These are phyloP conservation scores for Rachicladosporium sp. DNA, from an alignment of 2,329 filamentous ascomycete species.

Conservation along the genomic window DNA sequence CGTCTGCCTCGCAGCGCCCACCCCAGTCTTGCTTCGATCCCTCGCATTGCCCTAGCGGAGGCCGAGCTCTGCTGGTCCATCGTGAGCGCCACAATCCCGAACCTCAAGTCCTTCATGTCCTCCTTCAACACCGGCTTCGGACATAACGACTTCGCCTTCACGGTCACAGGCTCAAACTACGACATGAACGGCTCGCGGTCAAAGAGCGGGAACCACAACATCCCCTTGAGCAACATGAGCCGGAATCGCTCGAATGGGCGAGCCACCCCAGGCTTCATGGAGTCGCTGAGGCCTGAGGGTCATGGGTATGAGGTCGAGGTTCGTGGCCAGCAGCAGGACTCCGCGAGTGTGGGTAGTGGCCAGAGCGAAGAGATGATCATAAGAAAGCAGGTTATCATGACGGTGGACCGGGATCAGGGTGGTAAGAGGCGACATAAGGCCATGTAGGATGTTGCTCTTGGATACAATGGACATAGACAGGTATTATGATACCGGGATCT, in stretches of 20 bases:
- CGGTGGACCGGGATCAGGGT: no score
- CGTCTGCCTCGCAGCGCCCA: constrained; percentile 6
- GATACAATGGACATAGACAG: no score
- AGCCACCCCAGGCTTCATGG: background rate
- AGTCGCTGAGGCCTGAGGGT: background rate
- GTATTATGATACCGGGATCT: no score
- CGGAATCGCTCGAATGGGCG: background rate
- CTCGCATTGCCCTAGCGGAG: constrained; percentile 20
- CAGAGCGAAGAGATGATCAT: constrained; percentile 7
- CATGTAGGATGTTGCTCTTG: no score
- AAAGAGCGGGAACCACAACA: background rate
- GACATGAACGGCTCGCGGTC: background rate
- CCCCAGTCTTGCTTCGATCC: constrained; percentile 14
- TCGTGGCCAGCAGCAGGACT: background rate
- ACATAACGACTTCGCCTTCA: constrained; percentile 1
- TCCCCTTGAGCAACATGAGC: background rate
- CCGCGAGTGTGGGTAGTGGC: background rate
- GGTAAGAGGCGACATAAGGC: no score
- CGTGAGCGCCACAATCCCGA: constrained; percentile 27
- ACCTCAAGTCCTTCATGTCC: constrained; percentile 24
- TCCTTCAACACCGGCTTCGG: constrained; percentile 24
- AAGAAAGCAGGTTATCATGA: background rate
- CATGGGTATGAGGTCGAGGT: background rate
- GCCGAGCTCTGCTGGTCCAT: constrained; percentile 25
- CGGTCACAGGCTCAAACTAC: background rate